These are phyloP conservation scores for Bifiguratus adelaidae DNA, from an alignment of 192 early-diverging fungal genomes.

Conservation along the genomic window DNA sequence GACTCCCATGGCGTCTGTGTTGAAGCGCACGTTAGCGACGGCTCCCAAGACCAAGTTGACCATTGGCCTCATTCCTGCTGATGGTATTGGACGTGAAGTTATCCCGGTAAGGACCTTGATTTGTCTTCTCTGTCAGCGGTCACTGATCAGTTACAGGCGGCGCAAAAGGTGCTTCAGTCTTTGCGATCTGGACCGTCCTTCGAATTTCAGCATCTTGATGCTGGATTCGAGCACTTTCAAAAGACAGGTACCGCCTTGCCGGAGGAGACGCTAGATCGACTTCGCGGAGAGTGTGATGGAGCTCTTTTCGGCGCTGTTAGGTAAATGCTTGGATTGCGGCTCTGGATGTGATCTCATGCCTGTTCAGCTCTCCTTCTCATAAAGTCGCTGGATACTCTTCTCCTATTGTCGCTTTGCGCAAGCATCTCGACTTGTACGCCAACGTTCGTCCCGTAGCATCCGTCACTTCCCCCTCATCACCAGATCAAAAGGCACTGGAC, in stretches of 20 bases:
- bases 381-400: slow-evolving; percentile 97
- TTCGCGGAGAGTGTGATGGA: slow-evolving; percentile 80
- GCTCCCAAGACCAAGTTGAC: slow-evolving; percentile 42
- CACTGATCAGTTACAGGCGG: slow-evolving; percentile 45
- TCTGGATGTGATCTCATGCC: not conserved
- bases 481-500: slow-evolving; percentile 64
- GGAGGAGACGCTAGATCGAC: slow-evolving; percentile 66
- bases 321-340: slow-evolving; percentile 21
- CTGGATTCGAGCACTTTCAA: slow-evolving; percentile 94
- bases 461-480: slow-evolving; percentile 32
- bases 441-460: slow-evolving; percentile 92
- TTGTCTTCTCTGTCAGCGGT: not conserved
- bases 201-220: slow-evolving; percentile 77
- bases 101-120: slow-evolving; percentile 53
- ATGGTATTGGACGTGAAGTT: slow-evolving; percentile 95
- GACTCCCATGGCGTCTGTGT: slow-evolving; percentile 17
- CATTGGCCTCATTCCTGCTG: slow-evolving; percentile 91
- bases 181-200: slow-evolving; percentile 54
- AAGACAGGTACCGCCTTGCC: slow-evolving; percentile 90
- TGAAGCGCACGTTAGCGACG: slow-evolving; percentile 23
- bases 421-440: slow-evolving; percentile 92
- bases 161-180: slow-evolving; percentile 78
- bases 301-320: slow-evolving; percentile 95
- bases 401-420: slow-evolving; percentile 93
- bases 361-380: slow-evolving; percentile 88